phyloP scores from a whole-genome alignment of 805 yeast genomes.

The Phaffomyces opuntiae region DNA sequence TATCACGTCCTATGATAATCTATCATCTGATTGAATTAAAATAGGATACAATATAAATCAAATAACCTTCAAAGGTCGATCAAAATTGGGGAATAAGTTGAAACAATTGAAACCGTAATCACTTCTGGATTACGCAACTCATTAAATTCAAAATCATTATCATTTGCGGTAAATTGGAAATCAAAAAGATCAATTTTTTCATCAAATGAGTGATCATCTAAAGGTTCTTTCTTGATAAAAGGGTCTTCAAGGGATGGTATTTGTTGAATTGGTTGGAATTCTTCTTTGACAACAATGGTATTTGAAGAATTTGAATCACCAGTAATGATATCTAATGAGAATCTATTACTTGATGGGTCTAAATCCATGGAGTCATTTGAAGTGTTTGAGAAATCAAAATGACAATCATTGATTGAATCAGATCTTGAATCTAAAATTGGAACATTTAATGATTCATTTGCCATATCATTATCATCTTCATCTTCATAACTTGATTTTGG shows the following conservation, averaged over 20 bases:
- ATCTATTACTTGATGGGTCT: conserved; percentile 17
- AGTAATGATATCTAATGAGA: conserved; percentile 19
- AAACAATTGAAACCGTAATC: conserved; percentile 25
- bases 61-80: not conserved
- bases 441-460: not conserved
- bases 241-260: conserved; percentile 1
- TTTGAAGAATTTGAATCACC: conserved; percentile 4
- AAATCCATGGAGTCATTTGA: conserved; percentile 7
- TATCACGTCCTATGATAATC: conserved; percentile 5
- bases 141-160: conserved; percentile 30
- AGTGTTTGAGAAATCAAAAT: conserved; percentile 4
- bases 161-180: conserved; percentile 17
- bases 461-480: conserved; percentile 1
- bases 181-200: conserved; percentile 15
- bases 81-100: not conserved
- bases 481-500: conserved; percentile 12
- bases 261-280: conserved; percentile 1
- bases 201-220: conserved; percentile 4
- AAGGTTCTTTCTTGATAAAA: conserved; percentile 10
- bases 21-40: conserved; percentile 4
- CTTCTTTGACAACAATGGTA: conserved; percentile 12
- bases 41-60: conserved; percentile 4
- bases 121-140: conserved; percentile 41
- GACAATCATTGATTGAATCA: conserved; percentile 7
- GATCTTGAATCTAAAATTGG: conserved; percentile 14